Evolutionary conservation across 129 eudicot species (phyloP).

Genomic region (sunflower (Helianthus annuus)): HanXRQr2.0-SUNRISE NC_035441.2:3087139-3087638

Average conservation of each 20-base stretch:
- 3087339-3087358: constrained; percentile 57
- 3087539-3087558: constrained; percentile 74
- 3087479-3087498: constrained; percentile 74
- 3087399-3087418: constrained; percentile 50
- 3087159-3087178: too few relatives aligned
- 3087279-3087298: constrained; percentile 51
- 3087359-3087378: constrained; percentile 25
- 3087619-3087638: constrained; percentile 53
- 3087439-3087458: constrained; percentile 46
- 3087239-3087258: constrained; percentile 13
- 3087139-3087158: too few relatives aligned
- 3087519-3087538: constrained; percentile 83
- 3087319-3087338: constrained; percentile 56
- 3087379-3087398: constrained; percentile 39
- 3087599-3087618: constrained; percentile 88
- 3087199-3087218: too few relatives aligned
- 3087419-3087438: constrained; percentile 44
- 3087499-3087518: constrained; percentile 58
- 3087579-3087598: constrained; percentile 55
- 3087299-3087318: constrained; percentile 34
- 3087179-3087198: too few relatives aligned
- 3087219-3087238: too few relatives aligned
- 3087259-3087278: constrained; percentile 37
- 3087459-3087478: constrained; percentile 91
- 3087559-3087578: constrained; percentile 57